Percentiles rank a stretch among this genome's conserved stretches.
Conservation (phyloP, 257 asterid genomes). For the Solanum tarijense region DNA sequence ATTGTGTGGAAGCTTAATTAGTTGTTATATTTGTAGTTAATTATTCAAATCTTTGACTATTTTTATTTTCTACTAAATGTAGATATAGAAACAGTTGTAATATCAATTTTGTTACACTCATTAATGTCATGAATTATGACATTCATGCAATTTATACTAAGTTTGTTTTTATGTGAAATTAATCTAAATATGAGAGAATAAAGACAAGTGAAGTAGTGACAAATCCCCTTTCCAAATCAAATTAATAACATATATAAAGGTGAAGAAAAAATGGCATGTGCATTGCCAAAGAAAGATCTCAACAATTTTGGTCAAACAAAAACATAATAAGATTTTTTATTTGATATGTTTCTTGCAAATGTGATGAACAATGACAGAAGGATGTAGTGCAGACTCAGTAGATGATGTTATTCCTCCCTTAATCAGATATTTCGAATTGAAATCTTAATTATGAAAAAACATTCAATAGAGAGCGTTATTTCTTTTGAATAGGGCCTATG, state of each 20-base stretch:
- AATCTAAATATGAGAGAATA: neutral
- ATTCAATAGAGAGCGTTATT: accelerated
- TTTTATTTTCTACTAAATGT: neutral
- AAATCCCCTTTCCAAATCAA: neutral
- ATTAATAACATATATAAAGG: neutral
- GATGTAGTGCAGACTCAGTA: too few species aligned
- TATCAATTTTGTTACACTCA: neutral
- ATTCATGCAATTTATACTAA: neutral
- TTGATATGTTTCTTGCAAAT: neutral
- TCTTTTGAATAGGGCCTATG: accelerated
- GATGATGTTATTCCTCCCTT: accelerated
- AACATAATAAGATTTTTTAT: neutral
- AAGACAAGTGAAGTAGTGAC: neutral
- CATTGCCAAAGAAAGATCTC: neutral
- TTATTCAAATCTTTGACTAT: neutral
- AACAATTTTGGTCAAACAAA: neutral
- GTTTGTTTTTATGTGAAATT: neutral
- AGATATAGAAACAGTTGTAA: neutral
- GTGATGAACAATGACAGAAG: neutral
- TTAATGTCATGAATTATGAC: neutral
- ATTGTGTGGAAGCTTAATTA: neutral
- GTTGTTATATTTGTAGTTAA: neutral
- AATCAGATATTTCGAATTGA: accelerated
- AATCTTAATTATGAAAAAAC: too few species aligned
- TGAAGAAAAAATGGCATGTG: neutral